Percentiles rank a stretch among this genome's conserved stretches.
Evolutionary conservation across 306 rosid genomes (phyloP).

Genomic region (Senna siamea): DNA sequence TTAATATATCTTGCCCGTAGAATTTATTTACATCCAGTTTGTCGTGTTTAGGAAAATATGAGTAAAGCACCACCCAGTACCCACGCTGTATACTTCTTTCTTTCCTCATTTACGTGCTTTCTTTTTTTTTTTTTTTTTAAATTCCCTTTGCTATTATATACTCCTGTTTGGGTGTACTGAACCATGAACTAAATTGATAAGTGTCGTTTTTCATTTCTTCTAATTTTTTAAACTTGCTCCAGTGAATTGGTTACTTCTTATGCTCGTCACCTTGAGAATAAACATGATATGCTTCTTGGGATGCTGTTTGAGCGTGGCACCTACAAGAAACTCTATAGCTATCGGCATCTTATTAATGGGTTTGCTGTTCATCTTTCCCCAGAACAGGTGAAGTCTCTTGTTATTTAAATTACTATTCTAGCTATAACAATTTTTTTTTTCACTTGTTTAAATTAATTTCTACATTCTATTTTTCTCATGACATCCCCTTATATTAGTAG

Average conservation of each 20-base stretch:
- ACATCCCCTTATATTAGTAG: constrained; percentile 70
- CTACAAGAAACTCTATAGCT: constrained; percentile 86
- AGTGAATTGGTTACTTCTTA: constrained; percentile 82
- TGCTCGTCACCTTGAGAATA: constrained; percentile 85
- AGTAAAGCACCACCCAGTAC: not conserved
- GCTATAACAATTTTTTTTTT: constrained; percentile 16
- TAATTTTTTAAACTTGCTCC: constrained; percentile 38
- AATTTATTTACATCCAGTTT: no score
- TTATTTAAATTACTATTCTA: constrained; percentile 22
- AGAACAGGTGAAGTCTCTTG: constrained; percentile 82
- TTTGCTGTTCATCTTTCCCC: constrained; percentile 88
- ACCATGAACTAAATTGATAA: constrained; percentile 23
- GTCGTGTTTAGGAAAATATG: not conserved
- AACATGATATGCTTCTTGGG: constrained; percentile 95
- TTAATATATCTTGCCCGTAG: no score
- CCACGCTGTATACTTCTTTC: no score
- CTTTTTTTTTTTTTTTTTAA: no score
- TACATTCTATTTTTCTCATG: constrained; percentile 43
- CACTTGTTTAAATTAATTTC: constrained; percentile 33
- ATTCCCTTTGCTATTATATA: no score
- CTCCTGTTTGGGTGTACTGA: no score
- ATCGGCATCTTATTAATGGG: constrained; percentile 92
- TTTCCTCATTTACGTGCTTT: no score
- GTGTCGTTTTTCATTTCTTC: constrained; percentile 7
- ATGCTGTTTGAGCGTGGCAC: constrained; percentile 81